These are phyloP conservation scores for Spergularia marina DNA, from an alignment of 148 eudicot genomes.

Conservation along the genomic window DNA sequence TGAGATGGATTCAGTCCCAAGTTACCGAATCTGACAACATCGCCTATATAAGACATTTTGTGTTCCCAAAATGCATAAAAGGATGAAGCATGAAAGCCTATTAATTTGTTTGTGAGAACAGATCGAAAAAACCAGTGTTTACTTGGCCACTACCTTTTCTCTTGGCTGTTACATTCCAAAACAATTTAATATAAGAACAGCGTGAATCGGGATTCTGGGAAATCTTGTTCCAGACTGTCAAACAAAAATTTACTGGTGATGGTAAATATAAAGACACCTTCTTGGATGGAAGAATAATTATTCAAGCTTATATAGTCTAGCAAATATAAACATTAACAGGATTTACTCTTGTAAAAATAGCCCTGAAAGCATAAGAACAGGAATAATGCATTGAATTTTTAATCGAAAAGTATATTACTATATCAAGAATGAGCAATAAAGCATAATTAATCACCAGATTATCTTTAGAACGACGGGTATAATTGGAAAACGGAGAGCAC, in stretches of 20 bases:
- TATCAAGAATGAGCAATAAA: background rate
- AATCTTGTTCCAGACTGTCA: background rate
- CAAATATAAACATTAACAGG: background rate
- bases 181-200: background rate
- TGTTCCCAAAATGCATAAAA: background rate
- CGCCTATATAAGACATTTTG: background rate
- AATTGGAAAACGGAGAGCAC: background rate
- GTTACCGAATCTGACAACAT: background rate
- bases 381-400: background rate
- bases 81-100: background rate
- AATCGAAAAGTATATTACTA: too few relatives aligned
- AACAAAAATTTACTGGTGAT: too few relatives aligned
- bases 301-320: background rate
- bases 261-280: background rate
- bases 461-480: background rate
- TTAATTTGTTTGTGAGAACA: background rate
- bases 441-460: background rate
- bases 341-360: too few relatives aligned
- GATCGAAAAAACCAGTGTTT: background rate
- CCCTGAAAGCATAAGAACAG: background rate
- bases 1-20: background rate
- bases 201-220: background rate
- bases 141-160: background rate
- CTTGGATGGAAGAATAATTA: background rate
- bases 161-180: background rate